These are phyloP conservation scores for Petrea volubilis DNA, from an alignment of 257 asterid species.

Conservation along the genomic window DNA sequence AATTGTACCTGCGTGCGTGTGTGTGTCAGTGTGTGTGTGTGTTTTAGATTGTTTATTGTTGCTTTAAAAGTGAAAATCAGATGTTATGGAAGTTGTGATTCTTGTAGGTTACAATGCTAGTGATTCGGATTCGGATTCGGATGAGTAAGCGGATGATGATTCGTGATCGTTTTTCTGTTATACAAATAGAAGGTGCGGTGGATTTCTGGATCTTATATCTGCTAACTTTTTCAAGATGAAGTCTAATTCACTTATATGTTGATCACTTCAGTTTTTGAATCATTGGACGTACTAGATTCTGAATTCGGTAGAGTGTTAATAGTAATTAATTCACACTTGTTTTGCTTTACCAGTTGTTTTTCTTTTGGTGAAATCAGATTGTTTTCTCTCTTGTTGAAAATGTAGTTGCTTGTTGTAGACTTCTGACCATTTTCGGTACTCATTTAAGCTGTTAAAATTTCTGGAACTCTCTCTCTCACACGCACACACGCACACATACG, in stretches of 20 bases:
- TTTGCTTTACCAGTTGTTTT: neutral
- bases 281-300: neutral
- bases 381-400: neutral
- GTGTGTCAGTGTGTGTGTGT: neutral
- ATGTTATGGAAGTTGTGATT: neutral
- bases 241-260: neutral
- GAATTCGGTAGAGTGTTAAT: neutral
- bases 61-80: neutral
- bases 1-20: neutral
- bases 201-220: neutral
- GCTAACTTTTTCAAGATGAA: neutral
- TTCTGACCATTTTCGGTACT: too few relatives aligned
- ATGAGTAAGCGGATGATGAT: constrained; percentile 36
- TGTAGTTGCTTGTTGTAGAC: neutral
- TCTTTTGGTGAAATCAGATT: neutral
- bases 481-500: too few relatives aligned
- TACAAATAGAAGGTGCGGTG: constrained; percentile 27
- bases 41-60: neutral
- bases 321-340: neutral
- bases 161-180: constrained; percentile 31
- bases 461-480: too few relatives aligned
- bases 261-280: neutral
- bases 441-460: neutral
- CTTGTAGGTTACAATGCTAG: constrained; percentile 70
- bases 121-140: constrained; percentile 83